These are phyloP conservation scores for Cystobasidiaceae sp. DNA, from an alignment of 1,284 basidiomycete species.

Conservation along the genomic window DNA sequence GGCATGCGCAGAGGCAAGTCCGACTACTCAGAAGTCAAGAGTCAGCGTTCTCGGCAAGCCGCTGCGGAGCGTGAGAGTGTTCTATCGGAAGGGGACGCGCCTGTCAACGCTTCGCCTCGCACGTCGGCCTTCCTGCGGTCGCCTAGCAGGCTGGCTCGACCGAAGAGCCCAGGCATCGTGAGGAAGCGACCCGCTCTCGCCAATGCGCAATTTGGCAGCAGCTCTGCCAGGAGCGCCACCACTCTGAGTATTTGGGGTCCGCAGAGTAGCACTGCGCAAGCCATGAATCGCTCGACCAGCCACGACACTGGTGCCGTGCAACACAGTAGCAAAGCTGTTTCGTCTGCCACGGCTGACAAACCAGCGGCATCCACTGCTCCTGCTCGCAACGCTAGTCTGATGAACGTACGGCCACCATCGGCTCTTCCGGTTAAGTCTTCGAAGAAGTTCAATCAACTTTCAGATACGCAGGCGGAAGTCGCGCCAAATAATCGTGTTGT, in stretches of 20 bases:
- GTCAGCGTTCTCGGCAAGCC: neutral
- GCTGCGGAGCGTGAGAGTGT: slow-evolving; percentile 8
- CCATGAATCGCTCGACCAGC: no score
- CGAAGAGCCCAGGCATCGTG: slow-evolving; percentile 2
- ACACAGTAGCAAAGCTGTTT: no score
- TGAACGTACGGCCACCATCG: no score
- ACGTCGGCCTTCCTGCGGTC: neutral
- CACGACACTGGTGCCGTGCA: no score
- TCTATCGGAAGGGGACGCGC: slow-evolving; percentile 17
- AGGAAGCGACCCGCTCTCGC: neutral
- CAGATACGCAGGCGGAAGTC: no score
- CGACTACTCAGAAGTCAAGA: slow-evolving; percentile 20
- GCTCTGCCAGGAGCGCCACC: neutral
- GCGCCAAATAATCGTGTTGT: slow-evolving; percentile 48
- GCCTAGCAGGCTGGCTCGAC: neutral
- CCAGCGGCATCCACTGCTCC: no score
- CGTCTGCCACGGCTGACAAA: no score
- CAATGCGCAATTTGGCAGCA: neutral
- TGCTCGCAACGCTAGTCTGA: no score
- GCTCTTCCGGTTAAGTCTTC: no score
- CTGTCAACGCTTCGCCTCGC: neutral
- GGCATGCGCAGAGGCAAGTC: slow-evolving; percentile 37
- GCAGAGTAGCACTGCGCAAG: no score
- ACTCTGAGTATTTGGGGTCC: slow-evolving; percentile 7
- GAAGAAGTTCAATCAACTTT: no score